Conservation (phyloP, 768 basidiomycete species). For the Rhodotorula sphaerocarpa region DNA sequence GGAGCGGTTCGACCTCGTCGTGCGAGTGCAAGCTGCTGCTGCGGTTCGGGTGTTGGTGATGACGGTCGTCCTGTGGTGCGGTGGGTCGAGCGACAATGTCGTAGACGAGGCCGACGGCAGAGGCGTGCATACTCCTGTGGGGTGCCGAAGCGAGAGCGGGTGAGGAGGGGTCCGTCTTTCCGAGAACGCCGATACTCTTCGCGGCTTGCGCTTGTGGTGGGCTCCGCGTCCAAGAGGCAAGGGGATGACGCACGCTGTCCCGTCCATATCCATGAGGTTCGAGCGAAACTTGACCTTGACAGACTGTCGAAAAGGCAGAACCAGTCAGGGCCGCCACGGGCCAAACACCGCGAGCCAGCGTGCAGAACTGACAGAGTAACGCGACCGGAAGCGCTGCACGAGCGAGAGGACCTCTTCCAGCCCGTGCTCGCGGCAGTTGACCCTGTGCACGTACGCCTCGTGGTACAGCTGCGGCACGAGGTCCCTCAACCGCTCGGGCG, state of each 20-base stretch:
- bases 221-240: not conserved
- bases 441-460: slow-evolving; percentile 14
- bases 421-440: slow-evolving; percentile 19
- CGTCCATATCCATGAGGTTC: slow-evolving; percentile 25
- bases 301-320: too few relatives aligned
- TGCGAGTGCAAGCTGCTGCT: not conserved
- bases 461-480: slow-evolving; percentile 17
- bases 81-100: slow-evolving; percentile 13
- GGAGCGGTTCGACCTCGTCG: slow-evolving; percentile 3
- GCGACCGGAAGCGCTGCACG: slow-evolving; percentile 1
- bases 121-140: slow-evolving; percentile 10
- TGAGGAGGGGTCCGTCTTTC: not conserved
- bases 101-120: slow-evolving; percentile 22
- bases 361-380: slow-evolving; percentile 3
- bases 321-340: too few relatives aligned
- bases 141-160: slow-evolving; percentile 1
- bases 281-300: slow-evolving; percentile 18
- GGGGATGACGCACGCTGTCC: slow-evolving; percentile 14
- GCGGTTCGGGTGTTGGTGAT: not conserved
- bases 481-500: not conserved
- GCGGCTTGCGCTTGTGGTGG: not conserved
- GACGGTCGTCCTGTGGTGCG: too few relatives aligned
- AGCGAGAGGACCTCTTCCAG: slow-evolving; percentile 5
- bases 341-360: too few relatives aligned
- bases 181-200: not conserved